phyloP scores from a whole-genome alignment of 768 basidiomycete species.

The Boletales sp. region DNA sequence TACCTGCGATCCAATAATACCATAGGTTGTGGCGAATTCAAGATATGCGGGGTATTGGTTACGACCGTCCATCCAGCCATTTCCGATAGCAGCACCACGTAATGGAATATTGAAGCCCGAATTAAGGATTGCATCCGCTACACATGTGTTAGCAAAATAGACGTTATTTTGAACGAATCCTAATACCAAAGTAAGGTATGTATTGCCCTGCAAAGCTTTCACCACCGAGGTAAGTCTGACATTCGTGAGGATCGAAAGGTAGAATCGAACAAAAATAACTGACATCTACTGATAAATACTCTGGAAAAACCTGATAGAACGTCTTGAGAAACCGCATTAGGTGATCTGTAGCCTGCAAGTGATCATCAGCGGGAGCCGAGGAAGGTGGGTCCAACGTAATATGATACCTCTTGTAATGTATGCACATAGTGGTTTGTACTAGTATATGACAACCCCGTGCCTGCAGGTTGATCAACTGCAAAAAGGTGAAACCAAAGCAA shows the following conservation, averaged over 20 bases:
- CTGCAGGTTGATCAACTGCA: conserved; percentile 95
- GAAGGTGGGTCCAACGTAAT: conserved; percentile 4
- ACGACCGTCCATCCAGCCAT: conserved; percentile 94
- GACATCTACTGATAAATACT: conserved; percentile 79
- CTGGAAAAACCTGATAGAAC: conserved; percentile 90
- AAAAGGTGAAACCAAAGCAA: conserved; percentile 7
- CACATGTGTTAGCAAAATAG: conserved; percentile 4
- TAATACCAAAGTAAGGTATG: conserved; percentile 89
- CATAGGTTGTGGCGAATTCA: conserved; percentile 79
- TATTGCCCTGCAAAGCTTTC: conserved; percentile 98
- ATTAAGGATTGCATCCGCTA: conserved; percentile 75
- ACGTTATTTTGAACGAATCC: background rate
- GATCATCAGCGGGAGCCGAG: background rate
- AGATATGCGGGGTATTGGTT: conserved; percentile 88
- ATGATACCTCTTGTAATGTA: conserved; percentile 61
- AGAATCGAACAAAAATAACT: conserved; percentile 29
- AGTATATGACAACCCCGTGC: conserved; percentile 90
- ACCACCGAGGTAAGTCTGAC: conserved; percentile 90
- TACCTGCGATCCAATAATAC: conserved; percentile 74
- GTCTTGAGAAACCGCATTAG: conserved; percentile 81
- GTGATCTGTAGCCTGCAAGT: conserved; percentile 64
- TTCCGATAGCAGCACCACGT: conserved; percentile 86
- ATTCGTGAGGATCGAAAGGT: conserved; percentile 7
- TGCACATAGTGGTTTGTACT: conserved; percentile 84
- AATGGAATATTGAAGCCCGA: conserved; percentile 60